These are phyloP conservation scores for Hypoxylon sp. DNA, from an alignment of 2,329 filamentous ascomycete species.

Conservation along the genomic window DNA sequence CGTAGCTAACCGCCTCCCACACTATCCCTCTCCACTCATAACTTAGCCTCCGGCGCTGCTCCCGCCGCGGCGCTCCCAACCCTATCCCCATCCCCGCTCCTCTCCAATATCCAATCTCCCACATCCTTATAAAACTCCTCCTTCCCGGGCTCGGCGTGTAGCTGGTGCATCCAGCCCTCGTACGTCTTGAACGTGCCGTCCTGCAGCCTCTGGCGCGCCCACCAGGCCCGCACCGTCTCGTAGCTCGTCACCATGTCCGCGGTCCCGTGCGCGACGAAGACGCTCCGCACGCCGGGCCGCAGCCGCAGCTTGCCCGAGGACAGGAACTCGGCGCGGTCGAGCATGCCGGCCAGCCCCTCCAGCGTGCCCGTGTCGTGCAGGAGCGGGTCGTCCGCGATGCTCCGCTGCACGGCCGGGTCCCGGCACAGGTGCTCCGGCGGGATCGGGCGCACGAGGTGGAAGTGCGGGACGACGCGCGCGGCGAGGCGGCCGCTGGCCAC, in stretches of 20 bases:
- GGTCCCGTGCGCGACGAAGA: constrained; percentile 84
- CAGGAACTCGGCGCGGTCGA: constrained; percentile 77
- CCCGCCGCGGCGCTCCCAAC: constrained; percentile 10
- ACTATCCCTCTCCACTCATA: constrained; percentile 27
- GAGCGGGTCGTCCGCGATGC: constrained; percentile 74
- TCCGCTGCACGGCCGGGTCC: constrained; percentile 72
- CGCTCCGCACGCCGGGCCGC: constrained; percentile 66
- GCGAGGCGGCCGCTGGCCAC: constrained; percentile 76
- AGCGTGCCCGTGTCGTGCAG: constrained; percentile 88
- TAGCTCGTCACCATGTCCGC: constrained; percentile 77
- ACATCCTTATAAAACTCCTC: constrained; percentile 70
- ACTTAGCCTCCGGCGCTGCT: constrained; percentile 39
- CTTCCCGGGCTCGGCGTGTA: constrained; percentile 71
- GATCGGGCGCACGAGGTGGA: constrained; percentile 75
- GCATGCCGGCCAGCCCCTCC: constrained; percentile 80
- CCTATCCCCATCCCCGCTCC: constrained; percentile 43
- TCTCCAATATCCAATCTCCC: constrained; percentile 73
- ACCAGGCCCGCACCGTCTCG: constrained; percentile 72
- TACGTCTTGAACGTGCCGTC: constrained; percentile 81
- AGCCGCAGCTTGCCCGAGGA: constrained; percentile 66
- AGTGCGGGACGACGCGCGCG: constrained; percentile 73
- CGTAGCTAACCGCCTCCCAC: not conserved
- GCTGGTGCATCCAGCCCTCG: constrained; percentile 82
- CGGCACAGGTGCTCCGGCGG: constrained; percentile 74
- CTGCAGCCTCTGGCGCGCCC: constrained; percentile 66